Conservation (phyloP, 179 eudicot species). For the Vitellaria paradoxa region DNA sequence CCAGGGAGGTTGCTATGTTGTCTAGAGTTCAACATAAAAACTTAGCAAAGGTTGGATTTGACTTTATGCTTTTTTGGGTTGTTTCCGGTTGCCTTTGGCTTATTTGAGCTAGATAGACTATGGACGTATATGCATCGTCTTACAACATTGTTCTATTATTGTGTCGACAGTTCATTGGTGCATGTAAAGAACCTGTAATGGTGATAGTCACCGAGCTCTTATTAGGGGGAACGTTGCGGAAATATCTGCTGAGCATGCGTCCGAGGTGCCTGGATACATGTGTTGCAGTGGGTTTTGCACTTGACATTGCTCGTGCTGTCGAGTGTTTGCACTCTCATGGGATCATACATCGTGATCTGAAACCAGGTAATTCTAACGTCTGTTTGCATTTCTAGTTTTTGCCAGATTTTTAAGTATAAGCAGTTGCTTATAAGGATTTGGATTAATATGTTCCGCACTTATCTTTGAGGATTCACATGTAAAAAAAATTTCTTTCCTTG, state of each 20-base stretch:
- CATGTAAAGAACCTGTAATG: slow-evolving; percentile 94
- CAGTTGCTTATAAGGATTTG: background rate
- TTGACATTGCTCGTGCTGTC: slow-evolving; percentile 94
- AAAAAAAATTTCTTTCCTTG: background rate
- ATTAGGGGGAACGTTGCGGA: slow-evolving; percentile 82
- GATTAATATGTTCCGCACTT: background rate
- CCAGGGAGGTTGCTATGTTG: slow-evolving; percentile 86
- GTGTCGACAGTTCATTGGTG: slow-evolving; percentile 81
- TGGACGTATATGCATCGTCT: background rate
- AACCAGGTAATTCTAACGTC: slow-evolving; percentile 59
- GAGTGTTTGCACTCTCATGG: slow-evolving; percentile 96
- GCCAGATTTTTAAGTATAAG: background rate
- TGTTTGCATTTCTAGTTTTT: background rate
- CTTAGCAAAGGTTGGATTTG: slow-evolving; percentile 65
- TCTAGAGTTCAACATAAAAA: slow-evolving; percentile 92
- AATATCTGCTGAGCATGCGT: slow-evolving; percentile 67
- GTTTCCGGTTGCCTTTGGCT: background rate
- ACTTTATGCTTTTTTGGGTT: background rate
- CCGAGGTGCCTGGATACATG: slow-evolving; percentile 69
- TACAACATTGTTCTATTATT: slow-evolving; percentile 5
- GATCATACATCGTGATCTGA: slow-evolving; percentile 94
- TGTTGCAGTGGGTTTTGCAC: slow-evolving; percentile 78
- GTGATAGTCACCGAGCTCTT: slow-evolving; percentile 92
- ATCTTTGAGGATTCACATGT: background rate
- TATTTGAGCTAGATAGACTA: background rate